These are phyloP conservation scores for Colletotrichum eleusines DNA, from an alignment of 2,329 filamentous ascomycete genomes.

Conservation along the genomic window DNA sequence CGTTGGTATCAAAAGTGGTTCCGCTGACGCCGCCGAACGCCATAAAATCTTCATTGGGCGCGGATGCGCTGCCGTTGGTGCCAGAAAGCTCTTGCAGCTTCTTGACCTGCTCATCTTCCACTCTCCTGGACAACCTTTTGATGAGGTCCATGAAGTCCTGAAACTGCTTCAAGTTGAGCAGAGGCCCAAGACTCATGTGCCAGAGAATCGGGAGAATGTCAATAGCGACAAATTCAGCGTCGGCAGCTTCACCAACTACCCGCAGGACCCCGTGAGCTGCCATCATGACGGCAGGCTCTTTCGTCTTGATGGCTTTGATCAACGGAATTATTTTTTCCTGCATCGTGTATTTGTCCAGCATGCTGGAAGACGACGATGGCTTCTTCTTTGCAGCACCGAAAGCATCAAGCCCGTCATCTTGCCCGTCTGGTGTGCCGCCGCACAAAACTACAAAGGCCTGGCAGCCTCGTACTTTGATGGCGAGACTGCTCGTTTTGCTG, in stretches of 20 bases:
- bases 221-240: slow-evolving; percentile 91
- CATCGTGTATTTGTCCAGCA: slow-evolving; percentile 97
- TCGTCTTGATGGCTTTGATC: slow-evolving; percentile 94
- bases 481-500: slow-evolving; percentile 90
- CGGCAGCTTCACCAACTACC: slow-evolving; percentile 84
- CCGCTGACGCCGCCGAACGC: slow-evolving; percentile 77
- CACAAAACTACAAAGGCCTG: slow-evolving; percentile 93
- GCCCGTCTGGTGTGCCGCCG: slow-evolving; percentile 73
- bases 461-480: slow-evolving; percentile 92
- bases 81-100: slow-evolving; percentile 88
- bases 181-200: slow-evolving; percentile 89
- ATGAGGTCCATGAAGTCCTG: slow-evolving; percentile 91
- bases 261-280: slow-evolving; percentile 87
- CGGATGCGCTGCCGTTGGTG: slow-evolving; percentile 62
- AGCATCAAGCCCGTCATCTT: slow-evolving; percentile 81
- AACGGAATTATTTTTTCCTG: slow-evolving; percentile 97
- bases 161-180: slow-evolving; percentile 90
- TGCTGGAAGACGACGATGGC: slow-evolving; percentile 76
- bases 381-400: slow-evolving; percentile 68
- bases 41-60: slow-evolving; percentile 74
- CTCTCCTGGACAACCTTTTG: slow-evolving; percentile 79
- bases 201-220: slow-evolving; percentile 92
- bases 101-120: slow-evolving; percentile 89
- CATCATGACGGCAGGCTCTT: slow-evolving; percentile 98
- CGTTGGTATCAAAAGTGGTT: slow-evolving; percentile 65